These are phyloP conservation scores for Phytophthora sojae DNA, from an alignment of 352 stramenopile genomes.

Conservation along the genomic window DNA sequence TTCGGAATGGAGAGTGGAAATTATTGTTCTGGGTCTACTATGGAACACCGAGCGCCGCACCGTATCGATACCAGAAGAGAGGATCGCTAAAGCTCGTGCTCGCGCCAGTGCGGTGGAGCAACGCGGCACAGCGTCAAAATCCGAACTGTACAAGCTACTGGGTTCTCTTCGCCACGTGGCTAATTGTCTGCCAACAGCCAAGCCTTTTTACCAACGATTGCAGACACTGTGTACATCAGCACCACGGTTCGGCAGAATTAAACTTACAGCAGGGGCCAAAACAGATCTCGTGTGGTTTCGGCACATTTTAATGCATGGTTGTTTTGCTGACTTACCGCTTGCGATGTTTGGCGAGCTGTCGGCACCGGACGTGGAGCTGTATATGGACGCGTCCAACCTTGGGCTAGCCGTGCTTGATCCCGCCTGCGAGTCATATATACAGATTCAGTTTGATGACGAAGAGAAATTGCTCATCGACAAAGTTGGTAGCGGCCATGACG, in stretches of 20 bases:
- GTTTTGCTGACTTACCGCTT: neutral
- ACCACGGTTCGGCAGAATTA: neutral
- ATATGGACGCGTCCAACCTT: slow-evolving; percentile 12
- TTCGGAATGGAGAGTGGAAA: neutral
- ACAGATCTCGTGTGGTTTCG: neutral
- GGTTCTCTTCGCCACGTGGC: neutral
- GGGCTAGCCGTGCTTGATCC: slow-evolving; percentile 2
- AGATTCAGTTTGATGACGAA: slow-evolving; percentile 2
- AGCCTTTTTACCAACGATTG: neutral
- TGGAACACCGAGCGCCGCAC: neutral
- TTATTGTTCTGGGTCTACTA: neutral
- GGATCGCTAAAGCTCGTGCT: neutral
- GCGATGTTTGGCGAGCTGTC: neutral
- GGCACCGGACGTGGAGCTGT: neutral
- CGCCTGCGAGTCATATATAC: neutral
- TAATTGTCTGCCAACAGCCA: neutral
- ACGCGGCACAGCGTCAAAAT: neutral
- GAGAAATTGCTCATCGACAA: neutral
- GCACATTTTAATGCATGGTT: neutral
- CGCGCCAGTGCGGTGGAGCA: neutral
- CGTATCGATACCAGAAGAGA: neutral
- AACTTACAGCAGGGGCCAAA: too few species aligned
- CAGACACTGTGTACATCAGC: neutral
- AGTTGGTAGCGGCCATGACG: neutral
- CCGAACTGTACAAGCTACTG: neutral